These are phyloP conservation scores for Barnettozyma pratensis DNA, from an alignment of 805 yeast genomes.

Conservation along the genomic window DNA sequence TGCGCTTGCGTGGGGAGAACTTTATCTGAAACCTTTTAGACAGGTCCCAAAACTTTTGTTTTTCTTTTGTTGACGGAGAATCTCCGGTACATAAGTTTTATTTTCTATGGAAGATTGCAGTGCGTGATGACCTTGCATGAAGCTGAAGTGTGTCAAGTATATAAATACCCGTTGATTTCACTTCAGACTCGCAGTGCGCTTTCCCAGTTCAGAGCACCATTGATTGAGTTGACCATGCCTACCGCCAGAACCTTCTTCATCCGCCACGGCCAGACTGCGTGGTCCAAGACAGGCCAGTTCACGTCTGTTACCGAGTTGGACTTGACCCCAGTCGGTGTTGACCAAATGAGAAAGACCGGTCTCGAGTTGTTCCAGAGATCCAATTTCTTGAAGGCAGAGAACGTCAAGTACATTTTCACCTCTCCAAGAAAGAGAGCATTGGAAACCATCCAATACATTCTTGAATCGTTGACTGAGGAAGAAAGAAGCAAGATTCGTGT, in stretches of 20 bases:
- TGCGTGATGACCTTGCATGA: neutral
- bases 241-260: conserved; percentile 68
- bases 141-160: neutral
- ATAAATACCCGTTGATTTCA: neutral
- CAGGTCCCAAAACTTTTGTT: too few species aligned
- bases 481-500: conserved; percentile 38
- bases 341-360: conserved; percentile 74
- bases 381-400: conserved; percentile 57
- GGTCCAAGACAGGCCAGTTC: conserved; percentile 93
- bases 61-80: neutral
- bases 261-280: conserved; percentile 90
- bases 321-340: conserved; percentile 71
- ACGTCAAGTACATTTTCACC: conserved; percentile 59
- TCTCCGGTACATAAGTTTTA: neutral
- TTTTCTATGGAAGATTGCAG: neutral
- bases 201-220: neutral
- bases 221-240: conserved; percentile 17
- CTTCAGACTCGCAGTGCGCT: neutral
- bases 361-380: conserved; percentile 53
- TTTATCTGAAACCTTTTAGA: too few species aligned
- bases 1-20: too few species aligned
- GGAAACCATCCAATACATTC: conserved; percentile 63
- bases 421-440: conserved; percentile 83
- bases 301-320: conserved; percentile 83
- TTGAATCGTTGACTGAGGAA: conserved; percentile 42